A percentile compares a stretch with the other conserved stretches of the same genome.
Conservation (phyloP, 2,329 filamentous ascomycete genomes). For the Tolypocladium pustulatum region DNA sequence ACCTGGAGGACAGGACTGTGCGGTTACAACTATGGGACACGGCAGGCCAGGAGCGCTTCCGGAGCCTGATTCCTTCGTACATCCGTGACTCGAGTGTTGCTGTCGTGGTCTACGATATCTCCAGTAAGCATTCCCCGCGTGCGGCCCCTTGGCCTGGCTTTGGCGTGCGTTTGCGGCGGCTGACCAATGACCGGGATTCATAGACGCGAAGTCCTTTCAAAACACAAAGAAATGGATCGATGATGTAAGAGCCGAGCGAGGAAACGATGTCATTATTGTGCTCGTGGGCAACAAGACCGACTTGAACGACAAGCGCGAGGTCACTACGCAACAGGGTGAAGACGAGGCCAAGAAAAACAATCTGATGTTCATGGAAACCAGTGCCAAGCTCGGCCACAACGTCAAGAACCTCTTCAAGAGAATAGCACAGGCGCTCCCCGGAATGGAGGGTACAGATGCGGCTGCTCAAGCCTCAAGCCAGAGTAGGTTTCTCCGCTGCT, state of each 20-base stretch:
- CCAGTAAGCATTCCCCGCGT: slow-evolving; percentile 41
- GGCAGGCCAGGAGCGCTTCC: slow-evolving; percentile 93
- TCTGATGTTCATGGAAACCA: slow-evolving; percentile 98
- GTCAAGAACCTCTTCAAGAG: slow-evolving; percentile 95
- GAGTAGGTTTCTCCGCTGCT: slow-evolving; percentile 46
- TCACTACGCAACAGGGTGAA: slow-evolving; percentile 91
- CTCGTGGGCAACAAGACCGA: slow-evolving; percentile 99
- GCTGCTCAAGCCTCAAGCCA: slow-evolving; percentile 62
- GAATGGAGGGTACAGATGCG: slow-evolving; percentile 87
- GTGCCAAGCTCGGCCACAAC: slow-evolving; percentile 94
- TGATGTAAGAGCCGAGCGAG: slow-evolving; percentile 89
- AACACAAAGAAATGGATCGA: slow-evolving; percentile 99
- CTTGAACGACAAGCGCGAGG: slow-evolving; percentile 94
- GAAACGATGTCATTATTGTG: slow-evolving; percentile 98
- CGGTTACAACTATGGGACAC: slow-evolving; percentile 98
- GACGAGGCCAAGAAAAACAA: slow-evolving; percentile 98
- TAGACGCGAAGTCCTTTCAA: slow-evolving; percentile 90
- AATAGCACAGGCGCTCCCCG: slow-evolving; percentile 94
- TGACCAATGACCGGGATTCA: not conserved
- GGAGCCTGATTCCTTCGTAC: slow-evolving; percentile 94
- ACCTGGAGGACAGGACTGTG: slow-evolving; percentile 95
- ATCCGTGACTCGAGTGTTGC: slow-evolving; percentile 97
- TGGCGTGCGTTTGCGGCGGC: not conserved
- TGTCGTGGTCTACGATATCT: slow-evolving; percentile 98
- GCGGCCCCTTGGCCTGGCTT: not conserved